These are phyloP conservation scores for Ceratocystis harringtonii DNA, from an alignment of 2,329 filamentous ascomycete genomes.

Conservation along the genomic window DNA sequence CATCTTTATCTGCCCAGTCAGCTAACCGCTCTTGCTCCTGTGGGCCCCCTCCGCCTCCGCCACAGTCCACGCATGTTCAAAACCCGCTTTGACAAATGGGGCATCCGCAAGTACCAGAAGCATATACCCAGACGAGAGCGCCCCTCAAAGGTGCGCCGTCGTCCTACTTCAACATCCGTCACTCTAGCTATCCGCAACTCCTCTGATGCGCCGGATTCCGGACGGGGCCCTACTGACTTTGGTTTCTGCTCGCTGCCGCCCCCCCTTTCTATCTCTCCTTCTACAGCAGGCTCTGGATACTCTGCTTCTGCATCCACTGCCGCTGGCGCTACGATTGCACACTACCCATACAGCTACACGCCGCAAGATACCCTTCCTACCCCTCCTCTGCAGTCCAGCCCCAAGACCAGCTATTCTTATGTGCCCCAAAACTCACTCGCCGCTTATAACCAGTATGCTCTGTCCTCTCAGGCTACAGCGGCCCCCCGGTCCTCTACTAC, in stretches of 20 bases:
- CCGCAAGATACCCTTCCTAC: neutral
- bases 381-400: neutral
- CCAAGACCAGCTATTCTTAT: neutral
- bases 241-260: neutral
- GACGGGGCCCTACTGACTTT: too few species aligned
- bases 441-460: neutral
- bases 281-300: neutral
- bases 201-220: neutral
- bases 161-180: neutral
- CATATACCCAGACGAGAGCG: slow-evolving; percentile 1
- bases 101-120: slow-evolving; percentile 16
- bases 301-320: neutral
- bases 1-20: neutral
- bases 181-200: neutral
- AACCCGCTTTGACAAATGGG: slow-evolving; percentile 17
- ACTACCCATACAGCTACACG: slow-evolving; percentile 1
- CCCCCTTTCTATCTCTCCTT: neutral
- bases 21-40: neutral
- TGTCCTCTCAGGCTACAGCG: neutral
- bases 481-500: neutral
- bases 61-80: slow-evolving; percentile 17
- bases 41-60: neutral
- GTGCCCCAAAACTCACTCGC: neutral
- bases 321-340: neutral
- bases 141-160: neutral